These are phyloP conservation scores for Suillus decipiens DNA, from an alignment of 768 basidiomycete species.

Conservation along the genomic window DNA sequence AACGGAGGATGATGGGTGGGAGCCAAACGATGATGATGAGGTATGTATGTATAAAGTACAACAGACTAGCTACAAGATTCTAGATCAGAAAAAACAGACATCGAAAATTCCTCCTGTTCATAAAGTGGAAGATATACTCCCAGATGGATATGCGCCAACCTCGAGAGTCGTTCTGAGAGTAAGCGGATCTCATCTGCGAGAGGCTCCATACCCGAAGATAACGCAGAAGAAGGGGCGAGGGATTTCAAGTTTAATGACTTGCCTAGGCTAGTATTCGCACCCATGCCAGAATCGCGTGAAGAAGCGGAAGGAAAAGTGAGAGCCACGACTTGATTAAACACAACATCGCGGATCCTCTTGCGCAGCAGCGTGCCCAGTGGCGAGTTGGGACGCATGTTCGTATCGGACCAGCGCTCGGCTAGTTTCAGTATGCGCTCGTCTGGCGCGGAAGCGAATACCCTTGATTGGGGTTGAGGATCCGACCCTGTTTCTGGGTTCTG, in stretches of 20 bases:
- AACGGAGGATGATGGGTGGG: neutral
- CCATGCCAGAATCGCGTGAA: conserved; percentile 36
- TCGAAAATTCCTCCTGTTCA: conserved; percentile 62
- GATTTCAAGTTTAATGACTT: conserved; percentile 26
- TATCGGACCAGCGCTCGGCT: conserved; percentile 71
- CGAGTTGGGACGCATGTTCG: conserved; percentile 63
- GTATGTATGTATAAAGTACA: conserved; percentile 8
- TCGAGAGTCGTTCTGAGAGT: conserved; percentile 70
- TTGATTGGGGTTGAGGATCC: conserved; percentile 23
- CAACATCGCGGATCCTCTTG: conserved; percentile 60
- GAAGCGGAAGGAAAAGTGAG: conserved; percentile 43
- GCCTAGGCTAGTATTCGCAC: conserved; percentile 29
- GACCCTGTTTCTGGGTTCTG: conserved; percentile 12
- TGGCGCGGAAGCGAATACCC: conserved; percentile 39
- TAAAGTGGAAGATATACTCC: conserved; percentile 79
- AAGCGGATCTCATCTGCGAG: conserved; percentile 64
- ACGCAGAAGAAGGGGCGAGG: conserved; percentile 15
- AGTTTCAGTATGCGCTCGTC: conserved; percentile 56
- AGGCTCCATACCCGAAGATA: conserved; percentile 68
- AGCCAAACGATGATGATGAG: neutral
- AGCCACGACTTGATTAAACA: conserved; percentile 60
- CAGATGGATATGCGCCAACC: conserved; percentile 73
- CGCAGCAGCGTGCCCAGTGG: conserved; percentile 61
- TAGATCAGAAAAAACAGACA: neutral
- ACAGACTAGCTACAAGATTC: neutral